phyloP scores from a whole-genome alignment of 148 eudicot species.

The Vaccinium vitisidaea region DNA sequence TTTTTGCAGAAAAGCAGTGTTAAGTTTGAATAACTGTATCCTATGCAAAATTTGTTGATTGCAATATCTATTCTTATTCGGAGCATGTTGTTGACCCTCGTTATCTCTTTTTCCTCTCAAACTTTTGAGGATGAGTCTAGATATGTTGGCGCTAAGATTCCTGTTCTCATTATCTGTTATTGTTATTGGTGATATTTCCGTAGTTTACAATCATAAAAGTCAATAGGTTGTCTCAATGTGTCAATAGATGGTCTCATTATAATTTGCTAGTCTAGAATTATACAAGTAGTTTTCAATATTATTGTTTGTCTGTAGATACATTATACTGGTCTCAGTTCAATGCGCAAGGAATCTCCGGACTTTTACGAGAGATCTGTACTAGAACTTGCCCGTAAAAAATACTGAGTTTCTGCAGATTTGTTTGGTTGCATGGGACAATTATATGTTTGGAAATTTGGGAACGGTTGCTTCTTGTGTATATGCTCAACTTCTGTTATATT shows the following conservation, averaged over 20 bases:
- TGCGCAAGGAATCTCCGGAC: neutral
- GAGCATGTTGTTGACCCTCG: neutral
- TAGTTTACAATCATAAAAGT: no score
- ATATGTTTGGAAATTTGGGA: neutral
- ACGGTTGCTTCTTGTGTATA: neutral
- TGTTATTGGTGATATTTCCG: no score
- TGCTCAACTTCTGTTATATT: slow-evolving; percentile 11
- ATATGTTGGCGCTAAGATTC: no score
- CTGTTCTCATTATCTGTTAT: no score
- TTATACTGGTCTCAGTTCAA: no score
- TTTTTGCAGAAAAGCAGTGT: neutral
- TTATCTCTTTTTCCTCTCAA: neutral
- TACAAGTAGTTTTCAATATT: no score
- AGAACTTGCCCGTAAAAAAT: neutral
- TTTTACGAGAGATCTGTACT: neutral
- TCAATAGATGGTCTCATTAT: no score
- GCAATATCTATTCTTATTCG: neutral
- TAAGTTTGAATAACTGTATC: neutral
- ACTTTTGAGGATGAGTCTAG: no score
- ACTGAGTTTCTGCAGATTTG: neutral
- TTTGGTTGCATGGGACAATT: no score
- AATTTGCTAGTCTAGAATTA: no score
- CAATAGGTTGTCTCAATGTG: no score
- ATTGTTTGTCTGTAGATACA: no score
- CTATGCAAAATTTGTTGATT: neutral